Evolutionary conservation across 1,284 basidiomycete species (phyloP).

Genomic region (Pyrrhoderma noxium): DNA sequence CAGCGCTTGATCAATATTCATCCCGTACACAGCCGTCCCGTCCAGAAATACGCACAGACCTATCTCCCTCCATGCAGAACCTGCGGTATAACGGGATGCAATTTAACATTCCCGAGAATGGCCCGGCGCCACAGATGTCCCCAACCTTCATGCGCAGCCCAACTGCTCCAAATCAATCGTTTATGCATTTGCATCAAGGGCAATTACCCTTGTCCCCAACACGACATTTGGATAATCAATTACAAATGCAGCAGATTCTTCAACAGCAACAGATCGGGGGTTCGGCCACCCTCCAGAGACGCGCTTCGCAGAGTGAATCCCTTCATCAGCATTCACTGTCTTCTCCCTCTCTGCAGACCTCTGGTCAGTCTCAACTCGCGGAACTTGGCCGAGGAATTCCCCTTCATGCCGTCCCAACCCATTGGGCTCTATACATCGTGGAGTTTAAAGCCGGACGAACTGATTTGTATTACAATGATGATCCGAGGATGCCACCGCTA

Average conservation of each 20-base stretch:
- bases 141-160: constrained; percentile 15
- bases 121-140: constrained; percentile 32
- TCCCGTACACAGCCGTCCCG: not conserved
- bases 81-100: constrained; percentile 59
- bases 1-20: not conserved
- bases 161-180: constrained; percentile 13
- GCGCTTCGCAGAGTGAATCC: constrained; percentile 43
- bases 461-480: constrained; percentile 86
- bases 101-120: constrained; percentile 39
- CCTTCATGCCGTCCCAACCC: constrained; percentile 70
- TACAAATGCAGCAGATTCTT: constrained; percentile 27
- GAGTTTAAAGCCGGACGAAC: constrained; percentile 97
- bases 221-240: constrained; percentile 10
- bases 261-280: constrained; percentile 22
- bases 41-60: not conserved
- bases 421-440: constrained; percentile 91
- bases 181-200: constrained; percentile 8
- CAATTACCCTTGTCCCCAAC: constrained; percentile 29
- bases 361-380: constrained; percentile 27
- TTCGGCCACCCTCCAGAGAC: constrained; percentile 30
- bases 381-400: constrained; percentile 90
- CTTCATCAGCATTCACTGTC: constrained; percentile 17
- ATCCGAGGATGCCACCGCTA: constrained; percentile 52
- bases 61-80: constrained; percentile 23
- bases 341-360: not conserved